Percentiles rank a stretch among this genome's conserved stretches.
These are phyloP conservation scores for Geotrichum bryndzae DNA, from an alignment of 1,139 yeast species.

Conservation along the genomic window DNA sequence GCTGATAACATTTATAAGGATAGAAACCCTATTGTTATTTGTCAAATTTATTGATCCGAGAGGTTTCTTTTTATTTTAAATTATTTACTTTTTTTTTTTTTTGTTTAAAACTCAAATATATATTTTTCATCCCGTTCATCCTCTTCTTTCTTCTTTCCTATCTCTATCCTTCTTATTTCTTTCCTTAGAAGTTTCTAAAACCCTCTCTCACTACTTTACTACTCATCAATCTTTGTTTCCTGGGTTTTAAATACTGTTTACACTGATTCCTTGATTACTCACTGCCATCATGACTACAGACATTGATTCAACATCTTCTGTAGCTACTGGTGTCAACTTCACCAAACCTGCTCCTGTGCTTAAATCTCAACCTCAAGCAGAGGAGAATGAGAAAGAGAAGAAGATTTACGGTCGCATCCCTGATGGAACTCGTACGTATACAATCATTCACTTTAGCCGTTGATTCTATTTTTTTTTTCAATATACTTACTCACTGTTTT, in stretches of 20 bases:
- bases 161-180: neutral
- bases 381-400: neutral
- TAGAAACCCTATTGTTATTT: neutral
- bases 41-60: neutral
- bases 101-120: neutral
- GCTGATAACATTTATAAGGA: too few relatives aligned
- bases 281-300: constrained; percentile 3
- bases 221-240: neutral
- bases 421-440: constrained; percentile 17
- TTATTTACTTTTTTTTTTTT: neutral
- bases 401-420: constrained; percentile 17
- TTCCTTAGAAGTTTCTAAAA: neutral
- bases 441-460: neutral
- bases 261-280: neutral
- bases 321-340: constrained; percentile 13
- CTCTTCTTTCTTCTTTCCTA: neutral
- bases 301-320: constrained; percentile 13
- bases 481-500: neutral
- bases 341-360: neutral
- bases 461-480: neutral
- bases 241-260: neutral
- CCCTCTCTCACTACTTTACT: neutral
- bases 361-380: neutral
- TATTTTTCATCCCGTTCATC: too few relatives aligned
- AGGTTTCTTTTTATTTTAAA: neutral